Evolutionary conservation across 805 yeast species (phyloP).

Genomic region (Teunomyces aglyptinius): DNA sequence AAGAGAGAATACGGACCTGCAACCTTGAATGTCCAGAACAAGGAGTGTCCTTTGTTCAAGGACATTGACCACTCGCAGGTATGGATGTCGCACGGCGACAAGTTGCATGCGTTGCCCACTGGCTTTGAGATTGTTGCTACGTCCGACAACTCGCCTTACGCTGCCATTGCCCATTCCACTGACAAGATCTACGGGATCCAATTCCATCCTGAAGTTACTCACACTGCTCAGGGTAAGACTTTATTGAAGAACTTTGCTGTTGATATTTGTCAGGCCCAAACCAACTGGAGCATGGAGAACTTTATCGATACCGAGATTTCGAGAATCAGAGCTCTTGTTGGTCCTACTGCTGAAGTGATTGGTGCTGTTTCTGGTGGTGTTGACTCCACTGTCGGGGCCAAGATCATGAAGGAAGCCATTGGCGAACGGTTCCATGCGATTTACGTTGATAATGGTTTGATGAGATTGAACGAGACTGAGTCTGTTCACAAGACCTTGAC

Average conservation of each 20-base stretch:
- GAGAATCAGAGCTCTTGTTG: slow-evolving; percentile 87
- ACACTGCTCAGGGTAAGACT: slow-evolving; percentile 85
- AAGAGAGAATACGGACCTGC: slow-evolving; percentile 99
- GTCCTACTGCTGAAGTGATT: slow-evolving; percentile 97
- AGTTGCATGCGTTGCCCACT: slow-evolving; percentile 82
- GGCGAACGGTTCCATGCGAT: slow-evolving; percentile 99
- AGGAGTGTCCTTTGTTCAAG: slow-evolving; percentile 67
- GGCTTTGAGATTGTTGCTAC: slow-evolving; percentile 89
- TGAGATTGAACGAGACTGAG: slow-evolving; percentile 91
- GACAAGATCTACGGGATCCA: slow-evolving; percentile 89
- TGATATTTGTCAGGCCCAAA: slow-evolving; percentile 77
- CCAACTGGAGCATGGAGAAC: slow-evolving; percentile 98
- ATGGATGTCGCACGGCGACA: slow-evolving; percentile 99
- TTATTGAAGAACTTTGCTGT: slow-evolving; percentile 91
- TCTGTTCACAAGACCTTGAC: slow-evolving; percentile 85
- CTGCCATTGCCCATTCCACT: slow-evolving; percentile 79
- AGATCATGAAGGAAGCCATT: slow-evolving; percentile 95
- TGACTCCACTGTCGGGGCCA: slow-evolving; percentile 98
- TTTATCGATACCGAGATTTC: slow-evolving; percentile 95
- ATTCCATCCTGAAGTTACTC: slow-evolving; percentile 99
- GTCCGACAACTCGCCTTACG: slow-evolving; percentile 91
- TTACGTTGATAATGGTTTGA: slow-evolving; percentile 95
- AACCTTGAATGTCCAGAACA: slow-evolving; percentile 71
- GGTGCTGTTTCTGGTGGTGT: slow-evolving; percentile 99
- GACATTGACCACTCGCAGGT: slow-evolving; percentile 93